Evolutionary conservation across 2,329 filamentous ascomycete genomes (phyloP).

Genomic region (Sporothrix euskadiensis): DNA sequence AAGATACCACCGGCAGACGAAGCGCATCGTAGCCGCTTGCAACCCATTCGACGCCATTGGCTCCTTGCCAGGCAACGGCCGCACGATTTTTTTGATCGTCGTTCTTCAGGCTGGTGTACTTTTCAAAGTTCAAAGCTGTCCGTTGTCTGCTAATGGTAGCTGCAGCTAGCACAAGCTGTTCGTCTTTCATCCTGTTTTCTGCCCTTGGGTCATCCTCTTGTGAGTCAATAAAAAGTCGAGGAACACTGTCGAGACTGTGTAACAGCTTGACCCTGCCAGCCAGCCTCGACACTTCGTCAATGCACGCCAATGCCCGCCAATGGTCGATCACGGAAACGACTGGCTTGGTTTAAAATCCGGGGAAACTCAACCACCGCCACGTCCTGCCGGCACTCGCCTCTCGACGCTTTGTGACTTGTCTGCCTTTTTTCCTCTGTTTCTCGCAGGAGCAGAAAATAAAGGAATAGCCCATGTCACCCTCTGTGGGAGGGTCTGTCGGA

Average conservation of each 20-base stretch:
- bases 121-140: background rate
- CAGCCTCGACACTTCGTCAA: background rate
- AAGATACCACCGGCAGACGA: background rate
- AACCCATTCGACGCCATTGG: background rate
- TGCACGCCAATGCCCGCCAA: slow-evolving; percentile 10
- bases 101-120: background rate
- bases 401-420: background rate
- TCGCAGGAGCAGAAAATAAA: background rate
- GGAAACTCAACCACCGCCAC: background rate
- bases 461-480: slow-evolving; percentile 10
- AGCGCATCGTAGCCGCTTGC: background rate
- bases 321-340: slow-evolving; percentile 17
- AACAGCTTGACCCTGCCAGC: background rate
- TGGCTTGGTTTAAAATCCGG: slow-evolving; percentile 10
- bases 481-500: slow-evolving; percentile 3
- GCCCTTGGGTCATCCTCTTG: background rate
- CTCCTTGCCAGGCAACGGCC: background rate
- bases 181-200: background rate
- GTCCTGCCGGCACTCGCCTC: slow-evolving; percentile 14
- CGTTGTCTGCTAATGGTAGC: background rate
- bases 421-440: background rate
- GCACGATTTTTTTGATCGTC: background rate
- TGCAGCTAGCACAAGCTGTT: background rate
- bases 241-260: background rate
- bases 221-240: slow-evolving; percentile 1